Evolutionary conservation across 2,329 filamentous ascomycete genomes (phyloP).

Genomic region (Chaetoscypha palmicola): DNA sequence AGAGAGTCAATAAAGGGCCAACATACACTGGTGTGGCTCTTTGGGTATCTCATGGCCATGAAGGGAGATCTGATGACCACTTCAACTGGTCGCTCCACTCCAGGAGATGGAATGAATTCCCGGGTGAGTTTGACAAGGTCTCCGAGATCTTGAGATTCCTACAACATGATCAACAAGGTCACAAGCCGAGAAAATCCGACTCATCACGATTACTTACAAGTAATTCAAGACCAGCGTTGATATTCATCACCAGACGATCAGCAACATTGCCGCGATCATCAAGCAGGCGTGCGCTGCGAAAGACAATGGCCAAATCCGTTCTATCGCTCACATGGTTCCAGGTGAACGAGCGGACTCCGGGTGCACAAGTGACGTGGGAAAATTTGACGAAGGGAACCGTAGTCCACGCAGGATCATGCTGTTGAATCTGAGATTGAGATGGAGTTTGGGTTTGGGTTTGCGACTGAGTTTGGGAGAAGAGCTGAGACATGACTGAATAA

Average conservation of each 20-base stretch:
- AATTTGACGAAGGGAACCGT: constrained; percentile 28
- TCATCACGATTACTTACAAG: constrained; percentile 31
- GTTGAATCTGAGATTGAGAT: not conserved
- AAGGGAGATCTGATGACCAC: constrained; percentile 29
- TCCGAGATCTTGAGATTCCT: constrained; percentile 29
- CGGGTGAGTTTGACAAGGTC: constrained; percentile 18
- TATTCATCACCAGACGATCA: constrained; percentile 29
- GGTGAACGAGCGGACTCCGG: constrained; percentile 17
- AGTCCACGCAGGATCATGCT: constrained; percentile 15
- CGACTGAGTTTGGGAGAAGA: constrained; percentile 1
- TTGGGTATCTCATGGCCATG: constrained; percentile 33
- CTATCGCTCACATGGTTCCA: constrained; percentile 28
- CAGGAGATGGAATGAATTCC: constrained; percentile 15
- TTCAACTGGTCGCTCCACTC: constrained; percentile 27
- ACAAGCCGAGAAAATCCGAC: too few species aligned
- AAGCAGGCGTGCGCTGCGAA: constrained; percentile 19
- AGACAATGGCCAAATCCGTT: constrained; percentile 25
- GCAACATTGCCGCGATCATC: constrained; percentile 18
- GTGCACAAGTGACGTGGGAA: constrained; percentile 24
- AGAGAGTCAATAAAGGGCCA: not conserved
- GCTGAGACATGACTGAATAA: not conserved
- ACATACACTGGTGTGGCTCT: constrained; percentile 22
- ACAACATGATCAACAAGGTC: too few species aligned
- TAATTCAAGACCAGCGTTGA: constrained; percentile 35
- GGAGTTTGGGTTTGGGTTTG: constrained; percentile 9